Conservation (phyloP, 2,329 filamentous ascomycete species). For the Colletotrichum lentis region DNA sequence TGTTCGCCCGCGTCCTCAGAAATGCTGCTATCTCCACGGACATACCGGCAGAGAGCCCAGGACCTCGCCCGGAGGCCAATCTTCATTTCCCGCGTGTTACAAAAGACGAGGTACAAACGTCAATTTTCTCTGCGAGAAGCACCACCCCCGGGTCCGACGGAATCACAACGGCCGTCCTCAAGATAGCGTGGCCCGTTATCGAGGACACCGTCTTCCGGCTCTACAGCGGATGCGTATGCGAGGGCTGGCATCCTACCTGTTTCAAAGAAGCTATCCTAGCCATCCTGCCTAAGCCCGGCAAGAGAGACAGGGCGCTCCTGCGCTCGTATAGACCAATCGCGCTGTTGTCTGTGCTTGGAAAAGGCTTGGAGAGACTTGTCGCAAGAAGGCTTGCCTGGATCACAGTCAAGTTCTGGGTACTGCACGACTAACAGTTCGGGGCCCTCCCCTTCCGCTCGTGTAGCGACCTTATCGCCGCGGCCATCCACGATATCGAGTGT, state of each 20-base stretch:
- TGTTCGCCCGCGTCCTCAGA: background rate
- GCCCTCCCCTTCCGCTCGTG: background rate
- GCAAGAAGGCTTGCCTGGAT: background rate
- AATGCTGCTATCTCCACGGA: background rate
- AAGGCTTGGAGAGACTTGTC: background rate
- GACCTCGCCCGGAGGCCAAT: background rate
- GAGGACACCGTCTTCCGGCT: background rate
- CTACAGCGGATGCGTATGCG: background rate
- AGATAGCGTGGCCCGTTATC: background rate
- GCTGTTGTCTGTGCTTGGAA: background rate
- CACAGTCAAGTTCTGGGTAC: background rate
- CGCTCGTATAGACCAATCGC: background rate
- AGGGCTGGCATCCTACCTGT: background rate
- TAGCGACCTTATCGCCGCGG: background rate
- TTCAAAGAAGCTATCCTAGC: background rate
- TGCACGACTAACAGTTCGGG: background rate
- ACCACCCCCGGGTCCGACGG: background rate
- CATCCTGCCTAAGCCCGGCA: background rate
- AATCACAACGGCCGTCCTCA: background rate
- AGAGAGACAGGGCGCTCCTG: background rate
- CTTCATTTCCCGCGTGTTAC: background rate
- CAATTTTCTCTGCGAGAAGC: background rate
- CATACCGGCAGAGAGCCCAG: background rate
- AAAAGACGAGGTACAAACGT: background rate
- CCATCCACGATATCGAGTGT: background rate